Evolutionary conservation across 208 protist species (phyloP).

Genomic region (Crithidia brevicula): DNA sequence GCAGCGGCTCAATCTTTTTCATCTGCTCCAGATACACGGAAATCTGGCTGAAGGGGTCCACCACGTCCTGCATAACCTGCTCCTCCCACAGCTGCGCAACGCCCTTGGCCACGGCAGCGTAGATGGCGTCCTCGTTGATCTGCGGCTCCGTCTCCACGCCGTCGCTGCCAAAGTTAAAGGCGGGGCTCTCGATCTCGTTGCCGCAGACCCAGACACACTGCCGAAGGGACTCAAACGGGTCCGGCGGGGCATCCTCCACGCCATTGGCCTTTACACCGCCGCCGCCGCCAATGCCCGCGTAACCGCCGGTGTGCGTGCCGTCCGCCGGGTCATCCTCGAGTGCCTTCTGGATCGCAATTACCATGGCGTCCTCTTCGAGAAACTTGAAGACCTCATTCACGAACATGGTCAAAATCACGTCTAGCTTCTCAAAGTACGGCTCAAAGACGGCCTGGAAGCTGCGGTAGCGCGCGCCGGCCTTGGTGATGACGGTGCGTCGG

Average conservation of each 20-base stretch:
- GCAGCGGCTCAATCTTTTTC: constrained; percentile 83
- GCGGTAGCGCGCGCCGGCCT: constrained; percentile 55
- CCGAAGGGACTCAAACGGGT: constrained; percentile 67
- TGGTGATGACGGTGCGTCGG: constrained; percentile 70
- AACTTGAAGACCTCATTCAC: constrained; percentile 66
- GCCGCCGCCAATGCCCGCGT: neutral
- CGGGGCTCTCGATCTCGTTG: constrained; percentile 56
- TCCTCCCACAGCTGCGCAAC: constrained; percentile 79
- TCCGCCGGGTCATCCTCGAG: constrained; percentile 59
- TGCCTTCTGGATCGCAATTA: constrained; percentile 76
- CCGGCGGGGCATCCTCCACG: constrained; percentile 28
- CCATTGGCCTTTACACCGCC: neutral
- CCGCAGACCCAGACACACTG: constrained; percentile 79
- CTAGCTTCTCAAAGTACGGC: constrained; percentile 89
- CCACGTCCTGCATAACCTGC: constrained; percentile 81
- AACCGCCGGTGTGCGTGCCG: neutral
- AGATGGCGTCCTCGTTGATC: constrained; percentile 63
- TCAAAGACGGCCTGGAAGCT: constrained; percentile 80
- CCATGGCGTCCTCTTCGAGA: constrained; percentile 68
- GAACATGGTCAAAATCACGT: constrained; percentile 73
- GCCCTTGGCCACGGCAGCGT: constrained; percentile 55
- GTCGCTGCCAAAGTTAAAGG: constrained; percentile 60
- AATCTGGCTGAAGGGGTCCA: constrained; percentile 75
- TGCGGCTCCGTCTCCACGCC: constrained; percentile 59
- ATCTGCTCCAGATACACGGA: constrained; percentile 83